Percentiles rank a stretch among this genome's conserved stretches.
Evolutionary conservation across 2,329 filamentous ascomycete species (phyloP).

Genomic region (Sclerotinia sclerotiorum): DNA sequence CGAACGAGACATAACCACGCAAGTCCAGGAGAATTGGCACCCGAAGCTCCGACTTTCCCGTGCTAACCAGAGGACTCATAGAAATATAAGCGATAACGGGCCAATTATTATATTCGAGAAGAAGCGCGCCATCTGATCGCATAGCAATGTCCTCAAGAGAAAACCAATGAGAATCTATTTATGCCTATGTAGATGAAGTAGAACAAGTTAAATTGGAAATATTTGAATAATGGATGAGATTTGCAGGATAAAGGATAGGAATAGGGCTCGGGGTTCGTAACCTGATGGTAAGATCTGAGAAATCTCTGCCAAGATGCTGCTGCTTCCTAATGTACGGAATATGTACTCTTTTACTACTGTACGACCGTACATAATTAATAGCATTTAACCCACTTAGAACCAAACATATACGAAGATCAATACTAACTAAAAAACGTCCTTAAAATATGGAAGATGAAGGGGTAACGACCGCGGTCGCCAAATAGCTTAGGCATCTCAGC

Average conservation of each 20-base stretch:
- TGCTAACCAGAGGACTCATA: slow-evolving; percentile 15
- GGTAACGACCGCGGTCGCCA: neutral
- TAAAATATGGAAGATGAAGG: neutral
- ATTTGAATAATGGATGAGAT: neutral
- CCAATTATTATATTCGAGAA: slow-evolving; percentile 40
- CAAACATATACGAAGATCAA: neutral
- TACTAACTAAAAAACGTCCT: neutral
- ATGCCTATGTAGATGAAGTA: neutral
- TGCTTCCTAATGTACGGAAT: neutral
- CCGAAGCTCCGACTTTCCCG: slow-evolving; percentile 8
- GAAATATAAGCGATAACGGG: slow-evolving; percentile 23
- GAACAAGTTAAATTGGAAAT: neutral
- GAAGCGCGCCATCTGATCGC: slow-evolving; percentile 54
- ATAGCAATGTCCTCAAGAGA: slow-evolving; percentile 36
- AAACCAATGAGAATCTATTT: neutral
- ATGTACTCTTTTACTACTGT: neutral
- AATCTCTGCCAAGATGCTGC: neutral
- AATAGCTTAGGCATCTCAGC: neutral
- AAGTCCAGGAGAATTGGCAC: slow-evolving; percentile 2
- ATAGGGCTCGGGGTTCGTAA: neutral
- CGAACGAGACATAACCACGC: neutral
- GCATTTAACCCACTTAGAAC: neutral
- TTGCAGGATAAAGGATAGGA: neutral
- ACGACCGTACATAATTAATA: neutral
- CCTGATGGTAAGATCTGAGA: neutral